phyloP scores from a whole-genome alignment of 1,284 basidiomycete genomes.

The Rhodotorula glutinis region DNA sequence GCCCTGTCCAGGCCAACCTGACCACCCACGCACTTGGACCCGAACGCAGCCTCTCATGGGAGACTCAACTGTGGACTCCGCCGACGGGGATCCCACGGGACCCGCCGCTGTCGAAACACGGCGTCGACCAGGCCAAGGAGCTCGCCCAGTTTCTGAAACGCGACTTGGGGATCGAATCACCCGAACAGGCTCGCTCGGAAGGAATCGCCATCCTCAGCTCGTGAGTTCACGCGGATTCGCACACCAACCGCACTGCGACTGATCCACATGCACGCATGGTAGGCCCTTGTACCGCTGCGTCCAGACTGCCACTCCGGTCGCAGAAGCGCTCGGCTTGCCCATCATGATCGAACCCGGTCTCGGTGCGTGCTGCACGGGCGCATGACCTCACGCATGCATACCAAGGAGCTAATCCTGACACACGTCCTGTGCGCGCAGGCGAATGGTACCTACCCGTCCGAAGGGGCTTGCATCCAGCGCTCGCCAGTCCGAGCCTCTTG shows the following conservation, averaged over 20 bases:
- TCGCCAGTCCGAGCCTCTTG: slow-evolving; percentile 19
- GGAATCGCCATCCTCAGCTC: slow-evolving; percentile 51
- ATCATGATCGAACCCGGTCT: slow-evolving; percentile 73
- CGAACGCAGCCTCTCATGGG: slow-evolving; percentile 61
- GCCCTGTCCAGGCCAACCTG: too few relatives aligned
- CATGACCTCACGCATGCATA: neutral
- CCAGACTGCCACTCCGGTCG: slow-evolving; percentile 67
- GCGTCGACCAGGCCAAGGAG: slow-evolving; percentile 71
- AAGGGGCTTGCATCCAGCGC: slow-evolving; percentile 48
- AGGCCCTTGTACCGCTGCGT: slow-evolving; percentile 69
- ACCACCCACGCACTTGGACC: too few relatives aligned
- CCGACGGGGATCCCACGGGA: slow-evolving; percentile 70
- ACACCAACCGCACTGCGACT: neutral
- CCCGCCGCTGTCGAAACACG: slow-evolving; percentile 71
- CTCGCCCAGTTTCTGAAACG: slow-evolving; percentile 54
- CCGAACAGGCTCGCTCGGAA: slow-evolving; percentile 38
- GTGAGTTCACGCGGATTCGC: slow-evolving; percentile 5
- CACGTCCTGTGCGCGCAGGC: slow-evolving; percentile 36
- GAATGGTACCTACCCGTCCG: slow-evolving; percentile 79
- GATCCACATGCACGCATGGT: neutral
- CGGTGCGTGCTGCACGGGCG: slow-evolving; percentile 32
- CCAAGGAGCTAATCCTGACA: neutral
- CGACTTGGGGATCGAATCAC: slow-evolving; percentile 3
- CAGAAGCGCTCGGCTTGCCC: slow-evolving; percentile 62
- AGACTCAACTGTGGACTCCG: slow-evolving; percentile 59